These are phyloP conservation scores for Puccinia novopanici DNA, from an alignment of 1,284 basidiomycete species.

Conservation along the genomic window DNA sequence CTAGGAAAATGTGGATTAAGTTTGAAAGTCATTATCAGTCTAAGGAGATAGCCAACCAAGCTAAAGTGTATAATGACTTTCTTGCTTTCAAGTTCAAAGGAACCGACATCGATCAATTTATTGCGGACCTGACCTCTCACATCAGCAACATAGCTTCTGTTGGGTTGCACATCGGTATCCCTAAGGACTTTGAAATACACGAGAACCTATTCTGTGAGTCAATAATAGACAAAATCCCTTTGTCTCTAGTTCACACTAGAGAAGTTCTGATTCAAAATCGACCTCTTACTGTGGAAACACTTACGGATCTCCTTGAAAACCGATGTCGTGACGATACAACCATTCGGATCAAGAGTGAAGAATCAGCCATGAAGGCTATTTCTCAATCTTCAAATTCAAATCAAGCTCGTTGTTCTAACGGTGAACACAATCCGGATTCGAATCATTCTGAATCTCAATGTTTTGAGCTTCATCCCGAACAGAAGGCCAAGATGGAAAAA, in stretches of 20 bases:
- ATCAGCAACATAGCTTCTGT: too few relatives aligned
- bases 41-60: neutral
- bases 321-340: too few relatives aligned
- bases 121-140: too few relatives aligned
- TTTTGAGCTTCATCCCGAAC: too few relatives aligned
- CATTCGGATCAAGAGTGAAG: neutral
- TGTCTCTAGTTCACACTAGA: neutral
- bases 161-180: neutral
- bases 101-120: too few relatives aligned
- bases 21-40: neutral
- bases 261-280: neutral
- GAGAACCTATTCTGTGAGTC: neutral
- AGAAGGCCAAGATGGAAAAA: too few relatives aligned
- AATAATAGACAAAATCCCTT: neutral
- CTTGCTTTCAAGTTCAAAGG: neutral
- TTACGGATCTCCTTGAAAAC: neutral
- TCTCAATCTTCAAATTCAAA: neutral
- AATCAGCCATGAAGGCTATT: neutral
- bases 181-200: neutral
- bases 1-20: neutral
- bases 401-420: neutral
- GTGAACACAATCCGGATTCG: neutral
- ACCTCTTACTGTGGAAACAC: neutral
- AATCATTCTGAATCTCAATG: too few relatives aligned
- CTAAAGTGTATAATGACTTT: constrained; percentile 3